Percentiles rank a stretch among this genome's conserved stretches.
Evolutionary conservation across 2,329 filamentous ascomycete genomes (phyloP).

Genomic region (Sporothrix sp.): DNA sequence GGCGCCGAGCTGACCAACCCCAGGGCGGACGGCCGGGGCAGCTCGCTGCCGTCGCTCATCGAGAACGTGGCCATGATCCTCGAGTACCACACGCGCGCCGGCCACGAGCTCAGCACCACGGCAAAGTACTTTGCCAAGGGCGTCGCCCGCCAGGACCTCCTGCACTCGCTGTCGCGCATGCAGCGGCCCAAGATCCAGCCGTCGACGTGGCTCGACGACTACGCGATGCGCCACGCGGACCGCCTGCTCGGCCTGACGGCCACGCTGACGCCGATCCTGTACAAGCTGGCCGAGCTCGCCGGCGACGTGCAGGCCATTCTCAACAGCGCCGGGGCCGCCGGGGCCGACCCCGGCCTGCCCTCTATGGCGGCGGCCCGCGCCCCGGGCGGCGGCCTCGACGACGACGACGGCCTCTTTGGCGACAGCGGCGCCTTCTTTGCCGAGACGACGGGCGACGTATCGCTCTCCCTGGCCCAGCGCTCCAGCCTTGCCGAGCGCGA

Average conservation of each 20-base stretch:
- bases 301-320: conserved; percentile 14
- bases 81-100: conserved; percentile 12
- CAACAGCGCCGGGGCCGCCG: too few relatives aligned
- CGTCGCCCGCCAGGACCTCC: conserved; percentile 16
- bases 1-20: conserved; percentile 19
- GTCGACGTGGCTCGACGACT: conserved; percentile 15
- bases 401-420: neutral
- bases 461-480: conserved; percentile 2
- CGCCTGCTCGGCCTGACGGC: conserved; percentile 15
- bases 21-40: conserved; percentile 14
- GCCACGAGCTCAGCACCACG: conserved; percentile 11
- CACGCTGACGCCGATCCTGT: conserved; percentile 12
- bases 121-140: conserved; percentile 16
- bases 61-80: conserved; percentile 15
- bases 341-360: neutral
- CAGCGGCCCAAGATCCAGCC: conserved; percentile 15
- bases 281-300: conserved; percentile 12
- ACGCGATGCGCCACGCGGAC: conserved; percentile 14
- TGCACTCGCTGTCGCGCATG: conserved; percentile 14
- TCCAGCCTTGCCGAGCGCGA: conserved; percentile 11
- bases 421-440: conserved; percentile 2
- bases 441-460: neutral
- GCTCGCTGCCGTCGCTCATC: conserved; percentile 13
- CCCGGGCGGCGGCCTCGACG: neutral
- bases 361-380: neutral